phyloP scores from a whole-genome alignment of 805 yeast genomes.

The Babjeviella inositovora region DNA sequence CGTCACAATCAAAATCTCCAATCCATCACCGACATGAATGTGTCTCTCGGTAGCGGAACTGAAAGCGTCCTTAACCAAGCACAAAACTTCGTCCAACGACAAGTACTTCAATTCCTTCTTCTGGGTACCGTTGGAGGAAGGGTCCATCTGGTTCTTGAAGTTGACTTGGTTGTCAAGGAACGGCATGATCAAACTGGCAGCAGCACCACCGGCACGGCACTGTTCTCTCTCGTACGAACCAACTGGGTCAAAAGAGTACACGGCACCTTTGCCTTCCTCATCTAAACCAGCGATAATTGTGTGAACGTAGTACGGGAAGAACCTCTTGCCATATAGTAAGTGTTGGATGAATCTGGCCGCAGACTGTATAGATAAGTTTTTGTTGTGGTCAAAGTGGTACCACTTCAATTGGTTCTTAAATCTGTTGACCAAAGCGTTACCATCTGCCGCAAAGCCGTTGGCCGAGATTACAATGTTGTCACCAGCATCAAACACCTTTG shows the following conservation, averaged over 20 bases:
- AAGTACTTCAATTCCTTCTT: slow-evolving; percentile 49
- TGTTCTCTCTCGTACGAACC: slow-evolving; percentile 97
- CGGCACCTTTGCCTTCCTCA: slow-evolving; percentile 83
- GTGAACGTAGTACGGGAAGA: slow-evolving; percentile 94
- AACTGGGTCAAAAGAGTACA: slow-evolving; percentile 93
- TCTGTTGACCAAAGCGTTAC: slow-evolving; percentile 65
- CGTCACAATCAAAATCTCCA: slow-evolving; percentile 81
- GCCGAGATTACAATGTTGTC: slow-evolving; percentile 81
- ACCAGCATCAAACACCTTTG: slow-evolving; percentile 79
- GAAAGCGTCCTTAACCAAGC: slow-evolving; percentile 85
- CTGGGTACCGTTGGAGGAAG: slow-evolving; percentile 53
- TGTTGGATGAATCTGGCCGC: slow-evolving; percentile 91
- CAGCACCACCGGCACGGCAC: slow-evolving; percentile 97
- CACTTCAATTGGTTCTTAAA: slow-evolving; percentile 62
- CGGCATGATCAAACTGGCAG: slow-evolving; percentile 92
- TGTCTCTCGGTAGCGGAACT: slow-evolving; percentile 96
- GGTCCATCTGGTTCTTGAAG: slow-evolving; percentile 83
- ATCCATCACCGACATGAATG: slow-evolving; percentile 94
- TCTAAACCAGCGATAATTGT: slow-evolving; percentile 92
- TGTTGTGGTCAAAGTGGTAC: slow-evolving; percentile 86
- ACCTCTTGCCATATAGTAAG: slow-evolving; percentile 78
- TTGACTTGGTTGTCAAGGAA: slow-evolving; percentile 95
- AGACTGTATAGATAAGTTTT: slow-evolving; percentile 46
- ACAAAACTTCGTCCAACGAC: slow-evolving; percentile 69
- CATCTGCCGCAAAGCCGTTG: slow-evolving; percentile 95